Evolutionary conservation across 176 grass and related monocot genomes (phyloP).

Genomic region (Phoenix dactylifera): DNA sequence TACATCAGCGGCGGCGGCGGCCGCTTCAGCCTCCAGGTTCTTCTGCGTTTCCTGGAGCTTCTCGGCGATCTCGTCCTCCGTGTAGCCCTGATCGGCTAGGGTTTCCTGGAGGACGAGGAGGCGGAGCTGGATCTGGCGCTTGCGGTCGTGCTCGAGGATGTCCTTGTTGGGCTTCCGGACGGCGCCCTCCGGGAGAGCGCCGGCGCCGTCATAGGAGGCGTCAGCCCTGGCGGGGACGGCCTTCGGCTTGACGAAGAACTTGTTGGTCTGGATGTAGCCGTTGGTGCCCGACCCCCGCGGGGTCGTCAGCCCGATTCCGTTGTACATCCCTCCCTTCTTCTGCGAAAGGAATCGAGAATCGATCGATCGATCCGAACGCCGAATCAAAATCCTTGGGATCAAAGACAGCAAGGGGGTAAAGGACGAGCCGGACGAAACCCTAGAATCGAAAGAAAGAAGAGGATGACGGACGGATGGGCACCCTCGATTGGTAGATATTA

Average conservation of each 20-base stretch:
- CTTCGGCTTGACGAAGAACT: constrained; percentile 67
- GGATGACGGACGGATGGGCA: too few relatives aligned
- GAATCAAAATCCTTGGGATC: too few relatives aligned
- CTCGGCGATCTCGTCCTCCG: constrained; percentile 73
- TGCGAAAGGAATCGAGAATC: too few relatives aligned
- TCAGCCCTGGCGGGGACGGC: constrained; percentile 7
- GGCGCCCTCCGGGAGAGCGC: constrained; percentile 11
- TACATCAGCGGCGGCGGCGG: constrained; percentile 7
- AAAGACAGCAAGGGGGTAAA: too few relatives aligned
- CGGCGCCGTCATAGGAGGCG: constrained; percentile 4
- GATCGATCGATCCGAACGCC: too few relatives aligned
- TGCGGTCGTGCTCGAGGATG: constrained; percentile 93
- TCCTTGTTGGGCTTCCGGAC: constrained; percentile 80
- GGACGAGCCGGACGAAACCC: too few relatives aligned
- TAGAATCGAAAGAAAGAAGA: too few relatives aligned
- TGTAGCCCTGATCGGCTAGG: constrained; percentile 83
- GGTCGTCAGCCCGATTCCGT: constrained; percentile 94
- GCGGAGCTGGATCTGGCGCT: constrained; percentile 72
- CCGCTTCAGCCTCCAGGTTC: constrained; percentile 36
- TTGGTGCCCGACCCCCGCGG: constrained; percentile 82
- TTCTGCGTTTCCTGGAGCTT: constrained; percentile 48
- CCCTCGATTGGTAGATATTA: too few relatives aligned
- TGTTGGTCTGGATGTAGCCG: constrained; percentile 83
- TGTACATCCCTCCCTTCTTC: constrained; percentile 48
- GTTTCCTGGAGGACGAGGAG: constrained; percentile 69